Evolutionary conservation across 1,139 yeast species (phyloP), one percentile per base, ranked within the genome.

Genomic region (Taphrina communis): DNA sequence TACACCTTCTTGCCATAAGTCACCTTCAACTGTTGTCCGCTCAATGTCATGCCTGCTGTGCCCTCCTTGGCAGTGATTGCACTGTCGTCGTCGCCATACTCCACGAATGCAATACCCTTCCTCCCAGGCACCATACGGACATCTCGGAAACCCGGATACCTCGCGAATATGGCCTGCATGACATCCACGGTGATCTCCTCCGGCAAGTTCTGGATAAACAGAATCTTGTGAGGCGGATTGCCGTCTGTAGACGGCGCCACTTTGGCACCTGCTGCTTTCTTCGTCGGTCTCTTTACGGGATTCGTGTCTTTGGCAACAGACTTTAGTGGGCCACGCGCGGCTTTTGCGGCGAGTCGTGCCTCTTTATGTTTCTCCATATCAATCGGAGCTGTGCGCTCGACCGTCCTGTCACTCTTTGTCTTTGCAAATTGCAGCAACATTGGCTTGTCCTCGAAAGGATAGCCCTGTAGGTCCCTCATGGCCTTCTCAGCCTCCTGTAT

Each of bases 101-200:
- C 97, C 12, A 94, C 84, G 77, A 94, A 89, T 7, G 95, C 96
- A 68, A 94, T 84, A 3, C 76, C 76, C 56, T 84, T 83, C 62
- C 91, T 83, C 1, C 87, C 85, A 2, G 84, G 82, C 46, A 94
- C 91, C 65, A 86, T 79, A 68, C 96, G 84, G 0, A 88, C 81
- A 71, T 86, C 89, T 36, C 84, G 78, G 72, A 87, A 88, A 0
- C 96, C 96, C 1, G 80, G 77, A 72, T 78, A 85, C 14, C 78
- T 74, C 5, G 79, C 81, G 74, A 89, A 90, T 0, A 80, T 73
- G 0, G 75, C 79, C 1, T 79, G 76, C 39, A 90, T 77, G 7
- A 77, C 78, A 0, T 80, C 82, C 36, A 57, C 58, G 0, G 83
- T 78, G 3, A 81, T 76, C n/a, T 78, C 81, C 2, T 74, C 74